Base-by-base conservation (phyloP, 768 basidiomycete species). In the Leccinum truebloodii region DNA sequence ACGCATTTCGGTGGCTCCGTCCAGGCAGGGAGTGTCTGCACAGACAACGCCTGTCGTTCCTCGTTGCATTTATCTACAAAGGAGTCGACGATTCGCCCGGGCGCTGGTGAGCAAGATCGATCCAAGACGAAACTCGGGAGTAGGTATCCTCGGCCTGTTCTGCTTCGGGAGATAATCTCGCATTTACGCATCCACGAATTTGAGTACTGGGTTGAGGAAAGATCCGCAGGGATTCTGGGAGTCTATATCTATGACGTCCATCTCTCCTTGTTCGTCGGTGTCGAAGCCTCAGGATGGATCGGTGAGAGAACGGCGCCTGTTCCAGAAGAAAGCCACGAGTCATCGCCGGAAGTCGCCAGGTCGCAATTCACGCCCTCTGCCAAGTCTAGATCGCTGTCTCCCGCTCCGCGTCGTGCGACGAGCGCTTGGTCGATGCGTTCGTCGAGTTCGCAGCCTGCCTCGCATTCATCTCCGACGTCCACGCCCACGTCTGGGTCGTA, bases 221-320 rank as follows among this genome's bases (percentile, higher is more conserved):
- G 65, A 70, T 62, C 51, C 65, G 24, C 3, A 24, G 24, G 24
- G 3, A 26, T 72, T 72, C 44, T 72, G 70, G 71, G 69, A 65
- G 24, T 59, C 67, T 24, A 50, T 59, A 24, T 59, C 67, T 24
- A 50, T 59, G 28, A 56, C 41, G 3, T 61, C 64, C 2, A 12
- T 60, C 6, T 65, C 67, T 6, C 67, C 70, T 26, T 68, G 59
- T 26, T 62, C 55, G 1, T 63, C 18, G 59, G 61, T 62, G 1
- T 63, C 18, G 63, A 39, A 32, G 20, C 9, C 5, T 20, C 14
- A n/a, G 61, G 51, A 32, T 59, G 62, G 55, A 39, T 39, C 16
- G 41, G 57, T 3, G 66, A 65, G 6, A 53, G 46, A 60, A 48
- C 18, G 8, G 51, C 3, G 2, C 7, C 10, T 7, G 41, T 28